phyloP scores from a whole-genome alignment of 805 yeast genomes.

The Cyberlindnera sargentensis region DNA sequence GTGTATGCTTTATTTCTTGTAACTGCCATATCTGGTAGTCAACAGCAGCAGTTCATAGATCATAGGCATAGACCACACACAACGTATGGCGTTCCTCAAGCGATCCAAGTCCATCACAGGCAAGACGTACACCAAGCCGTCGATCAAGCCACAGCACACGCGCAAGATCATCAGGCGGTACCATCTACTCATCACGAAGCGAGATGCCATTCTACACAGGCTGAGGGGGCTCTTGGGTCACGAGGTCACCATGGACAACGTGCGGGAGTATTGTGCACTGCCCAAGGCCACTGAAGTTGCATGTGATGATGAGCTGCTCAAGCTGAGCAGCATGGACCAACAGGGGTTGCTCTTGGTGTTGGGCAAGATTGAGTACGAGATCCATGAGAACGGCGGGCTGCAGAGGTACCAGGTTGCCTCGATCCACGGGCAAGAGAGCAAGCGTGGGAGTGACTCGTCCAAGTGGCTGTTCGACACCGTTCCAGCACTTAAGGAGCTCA shows the following conservation, averaged over 20 bases:
- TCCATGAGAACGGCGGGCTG: conserved; percentile 65
- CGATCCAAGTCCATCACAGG: conserved; percentile 24
- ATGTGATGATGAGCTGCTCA: conserved; percentile 13
- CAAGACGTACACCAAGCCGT: conserved; percentile 31
- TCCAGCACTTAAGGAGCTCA: conserved; percentile 24
- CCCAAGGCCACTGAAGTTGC: conserved; percentile 7
- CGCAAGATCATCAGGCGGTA: conserved; percentile 71
- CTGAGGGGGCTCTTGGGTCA: conserved; percentile 21
- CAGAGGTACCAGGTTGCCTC: conserved; percentile 81
- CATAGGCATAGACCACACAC: not conserved
- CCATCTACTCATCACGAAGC: conserved; percentile 62
- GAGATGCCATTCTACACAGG: conserved; percentile 32
- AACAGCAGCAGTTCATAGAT: too few species aligned
- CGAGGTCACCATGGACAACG: conserved; percentile 21
- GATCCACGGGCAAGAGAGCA: conserved; percentile 67
- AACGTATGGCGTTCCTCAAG: conserved; percentile 11
- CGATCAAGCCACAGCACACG: conserved; percentile 62
- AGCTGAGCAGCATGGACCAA: conserved; percentile 8
- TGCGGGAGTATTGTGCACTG: conserved; percentile 7
- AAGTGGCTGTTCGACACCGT: conserved; percentile 74
- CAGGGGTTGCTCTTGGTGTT: conserved; percentile 26
- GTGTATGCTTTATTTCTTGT: too few species aligned
- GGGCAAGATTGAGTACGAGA: conserved; percentile 55
- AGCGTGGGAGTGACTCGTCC: conserved; percentile 90
- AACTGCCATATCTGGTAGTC: too few species aligned